Conservation (phyloP, 768 basidiomycete species). For the Kwoniella dejecticola region DNA sequence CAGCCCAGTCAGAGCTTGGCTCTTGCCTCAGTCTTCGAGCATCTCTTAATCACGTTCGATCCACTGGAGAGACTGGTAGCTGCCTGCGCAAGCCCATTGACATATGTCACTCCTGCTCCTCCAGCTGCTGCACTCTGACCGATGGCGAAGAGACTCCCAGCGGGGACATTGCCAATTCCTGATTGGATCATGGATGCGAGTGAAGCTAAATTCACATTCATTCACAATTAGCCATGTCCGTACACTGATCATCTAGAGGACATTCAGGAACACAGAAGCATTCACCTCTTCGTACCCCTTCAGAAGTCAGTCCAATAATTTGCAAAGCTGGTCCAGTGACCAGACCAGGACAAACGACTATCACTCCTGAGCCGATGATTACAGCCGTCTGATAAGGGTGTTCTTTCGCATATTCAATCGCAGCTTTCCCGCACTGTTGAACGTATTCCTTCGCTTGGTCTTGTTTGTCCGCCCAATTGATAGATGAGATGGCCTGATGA, state of each 20-base stretch:
- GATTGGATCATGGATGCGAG: neutral
- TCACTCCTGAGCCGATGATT: neutral
- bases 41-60: no score
- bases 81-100: neutral
- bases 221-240: no score
- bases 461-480: neutral
- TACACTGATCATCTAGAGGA: neutral
- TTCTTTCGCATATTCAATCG: neutral
- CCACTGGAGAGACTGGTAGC: no score
- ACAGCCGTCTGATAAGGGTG: neutral
- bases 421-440: neutral
- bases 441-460: neutral
- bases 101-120: neutral
- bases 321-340: neutral
- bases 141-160: neutral
- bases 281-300: neutral
- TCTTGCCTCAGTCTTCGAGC: no score
- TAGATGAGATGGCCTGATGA: neutral
- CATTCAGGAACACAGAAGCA: neutral
- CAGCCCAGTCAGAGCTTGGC: no score
- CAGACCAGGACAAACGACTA: neutral
- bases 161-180: neutral
- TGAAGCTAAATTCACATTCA: neutral
- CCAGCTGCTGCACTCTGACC: neutral
- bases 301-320: neutral